These are phyloP conservation scores for Vachellia pachyceras DNA, from an alignment of 306 rosid genomes.

Conservation along the genomic window DNA sequence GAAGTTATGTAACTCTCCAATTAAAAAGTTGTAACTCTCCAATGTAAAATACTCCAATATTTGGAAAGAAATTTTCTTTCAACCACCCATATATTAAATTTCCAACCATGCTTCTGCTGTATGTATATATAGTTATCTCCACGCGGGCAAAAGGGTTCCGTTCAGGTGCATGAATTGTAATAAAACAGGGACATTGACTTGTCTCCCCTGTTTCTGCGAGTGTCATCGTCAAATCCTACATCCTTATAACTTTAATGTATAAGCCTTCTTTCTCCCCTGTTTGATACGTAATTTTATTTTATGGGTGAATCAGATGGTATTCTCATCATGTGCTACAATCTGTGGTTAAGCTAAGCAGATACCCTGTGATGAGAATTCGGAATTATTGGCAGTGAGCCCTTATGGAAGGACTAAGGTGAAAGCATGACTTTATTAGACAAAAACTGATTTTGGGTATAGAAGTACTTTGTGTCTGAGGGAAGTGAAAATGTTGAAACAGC, in stretches of 20 bases:
- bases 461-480: constrained; percentile 10
- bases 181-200: background rate
- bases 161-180: background rate
- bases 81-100: too few relatives aligned
- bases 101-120: too few relatives aligned
- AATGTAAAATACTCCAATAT: too few relatives aligned
- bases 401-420: constrained; percentile 90
- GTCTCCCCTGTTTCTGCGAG: background rate
- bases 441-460: constrained; percentile 1
- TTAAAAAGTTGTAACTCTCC: too few relatives aligned
- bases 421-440: background rate
- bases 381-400: constrained; percentile 75
- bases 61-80: too few relatives aligned
- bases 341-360: constrained; percentile 86
- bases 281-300: background rate
- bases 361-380: constrained; percentile 82
- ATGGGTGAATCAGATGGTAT: constrained; percentile 66
- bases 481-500: constrained; percentile 49
- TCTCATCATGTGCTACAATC: constrained; percentile 93
- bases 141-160: background rate
- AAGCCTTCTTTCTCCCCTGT: background rate
- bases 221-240: background rate
- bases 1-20: too few relatives aligned
- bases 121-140: background rate
- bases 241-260: background rate